phyloP scores from a whole-genome alignment of 2,329 filamentous ascomycete species.

The Trichoderma sp. region DNA sequence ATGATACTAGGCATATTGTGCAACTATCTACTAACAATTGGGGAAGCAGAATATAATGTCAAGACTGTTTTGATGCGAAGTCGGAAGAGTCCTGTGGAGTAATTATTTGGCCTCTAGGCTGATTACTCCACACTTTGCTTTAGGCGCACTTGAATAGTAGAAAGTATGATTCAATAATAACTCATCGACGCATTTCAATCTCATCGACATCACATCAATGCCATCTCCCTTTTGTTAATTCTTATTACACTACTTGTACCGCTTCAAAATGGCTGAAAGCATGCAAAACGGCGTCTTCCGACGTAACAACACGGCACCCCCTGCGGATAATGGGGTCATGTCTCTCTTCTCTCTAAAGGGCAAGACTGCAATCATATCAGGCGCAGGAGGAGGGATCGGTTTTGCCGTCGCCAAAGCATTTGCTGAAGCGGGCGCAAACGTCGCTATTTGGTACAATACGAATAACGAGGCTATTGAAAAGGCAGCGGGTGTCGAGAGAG shows the following conservation, averaged over 20 bases:
- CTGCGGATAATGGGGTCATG: slow-evolving; percentile 12
- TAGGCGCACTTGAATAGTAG: not conserved
- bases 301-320: slow-evolving; percentile 1
- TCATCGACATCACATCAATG: not conserved
- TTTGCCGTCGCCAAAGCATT: slow-evolving; percentile 5
- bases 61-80: not conserved
- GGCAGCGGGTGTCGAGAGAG: not conserved
- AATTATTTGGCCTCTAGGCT: not conserved
- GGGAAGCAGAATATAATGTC: not conserved
- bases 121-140: not conserved
- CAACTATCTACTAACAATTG: not conserved
- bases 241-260: not conserved
- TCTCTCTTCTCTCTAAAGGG: slow-evolving; percentile 6
- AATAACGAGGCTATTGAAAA: slow-evolving; percentile 5
- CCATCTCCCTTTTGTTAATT: not conserved
- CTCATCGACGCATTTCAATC: not conserved
- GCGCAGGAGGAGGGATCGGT: slow-evolving; percentile 17
- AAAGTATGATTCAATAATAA: not conserved
- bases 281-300: slow-evolving; percentile 14
- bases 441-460: slow-evolving; percentile 11
- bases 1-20: not conserved
- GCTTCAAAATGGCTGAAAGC: not conserved
- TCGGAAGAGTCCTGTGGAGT: not conserved
- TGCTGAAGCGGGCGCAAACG: slow-evolving; percentile 14
- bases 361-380: slow-evolving; percentile 12